Evolutionary conservation across 352 stramenopile species (phyloP).

Genomic region (Pythium aquatile): DNA sequence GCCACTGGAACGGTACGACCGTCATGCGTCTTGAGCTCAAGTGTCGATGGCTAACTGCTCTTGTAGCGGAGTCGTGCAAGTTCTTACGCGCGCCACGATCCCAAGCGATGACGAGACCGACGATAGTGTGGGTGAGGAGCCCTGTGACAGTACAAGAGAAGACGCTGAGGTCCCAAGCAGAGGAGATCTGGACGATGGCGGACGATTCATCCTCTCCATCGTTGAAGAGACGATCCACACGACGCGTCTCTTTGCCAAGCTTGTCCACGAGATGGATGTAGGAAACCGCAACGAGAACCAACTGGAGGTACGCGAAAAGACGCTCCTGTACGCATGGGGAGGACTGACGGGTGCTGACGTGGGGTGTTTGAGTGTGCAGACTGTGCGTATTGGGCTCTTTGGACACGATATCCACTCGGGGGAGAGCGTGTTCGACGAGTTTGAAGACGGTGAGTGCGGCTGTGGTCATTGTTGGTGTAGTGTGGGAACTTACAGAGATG

Average conservation of each 20-base stretch:
- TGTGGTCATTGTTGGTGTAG: background rate
- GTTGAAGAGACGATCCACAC: conserved; percentile 38
- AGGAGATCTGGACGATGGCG: background rate
- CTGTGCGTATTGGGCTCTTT: conserved; percentile 14
- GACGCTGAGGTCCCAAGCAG: background rate
- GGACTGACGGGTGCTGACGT: background rate
- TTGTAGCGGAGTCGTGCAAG: conserved; percentile 38
- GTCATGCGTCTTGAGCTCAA: background rate
- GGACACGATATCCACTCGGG: conserved; percentile 46
- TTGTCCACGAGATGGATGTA: conserved; percentile 27
- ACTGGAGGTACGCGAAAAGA: conserved; percentile 2
- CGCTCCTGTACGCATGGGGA: background rate
- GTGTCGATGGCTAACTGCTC: background rate
- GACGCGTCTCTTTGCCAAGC: conserved; percentile 35
- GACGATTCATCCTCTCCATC: conserved; percentile 38
- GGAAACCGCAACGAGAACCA: background rate
- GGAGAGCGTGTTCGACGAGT: conserved; percentile 43
- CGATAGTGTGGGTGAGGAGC: conserved; percentile 2
- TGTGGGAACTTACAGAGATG: too few relatives aligned
- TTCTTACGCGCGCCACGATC: conserved; percentile 52
- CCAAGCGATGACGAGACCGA: conserved; percentile 23
- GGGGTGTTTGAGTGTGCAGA: background rate
- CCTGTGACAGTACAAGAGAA: background rate
- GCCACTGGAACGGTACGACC: conserved; percentile 36
- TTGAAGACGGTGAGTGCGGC: conserved; percentile 36